Conservation (phyloP, 352 stramenopile genomes). For the Thraustochytrium sp. region DNA sequence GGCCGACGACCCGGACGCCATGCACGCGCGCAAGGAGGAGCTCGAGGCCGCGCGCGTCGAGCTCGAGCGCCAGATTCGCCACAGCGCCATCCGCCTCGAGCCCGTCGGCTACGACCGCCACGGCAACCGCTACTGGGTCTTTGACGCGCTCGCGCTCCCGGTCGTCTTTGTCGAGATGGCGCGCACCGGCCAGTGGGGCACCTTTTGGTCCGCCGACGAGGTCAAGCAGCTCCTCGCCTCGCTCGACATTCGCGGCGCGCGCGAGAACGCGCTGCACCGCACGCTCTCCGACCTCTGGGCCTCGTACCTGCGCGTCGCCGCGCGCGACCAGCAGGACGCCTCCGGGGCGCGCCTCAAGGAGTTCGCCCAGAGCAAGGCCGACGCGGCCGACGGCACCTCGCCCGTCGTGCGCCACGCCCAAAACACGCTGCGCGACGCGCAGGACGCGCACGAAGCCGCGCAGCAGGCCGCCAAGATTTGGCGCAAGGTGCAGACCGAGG, state of each 20-base stretch:
- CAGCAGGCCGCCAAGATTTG: not conserved
- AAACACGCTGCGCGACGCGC: not conserved
- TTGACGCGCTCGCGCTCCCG: not conserved
- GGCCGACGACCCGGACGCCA: not conserved
- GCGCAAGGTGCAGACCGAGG: not conserved
- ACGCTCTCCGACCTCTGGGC: not conserved
- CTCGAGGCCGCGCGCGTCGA: not conserved
- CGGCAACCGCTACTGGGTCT: slow-evolving; percentile 30
- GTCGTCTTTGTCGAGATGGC: slow-evolving; percentile 33
- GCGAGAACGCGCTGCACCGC: slow-evolving; percentile 24
- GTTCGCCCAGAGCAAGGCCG: not conserved
- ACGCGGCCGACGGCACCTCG: not conserved
- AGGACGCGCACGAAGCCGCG: not conserved
- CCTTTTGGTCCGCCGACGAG: not conserved
- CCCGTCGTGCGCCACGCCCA: not conserved
- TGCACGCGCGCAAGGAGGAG: not conserved
- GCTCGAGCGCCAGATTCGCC: not conserved
- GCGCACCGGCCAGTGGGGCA: not conserved
- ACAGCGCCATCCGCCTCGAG: slow-evolving; percentile 26
- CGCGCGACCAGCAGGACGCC: not conserved
- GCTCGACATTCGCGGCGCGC: slow-evolving; percentile 16
- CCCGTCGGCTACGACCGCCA: slow-evolving; percentile 23
- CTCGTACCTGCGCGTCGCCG: not conserved
- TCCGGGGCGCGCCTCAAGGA: not conserved
- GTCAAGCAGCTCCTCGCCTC: not conserved